Conservation (phyloP, 306 rosid species). For the Canavalia ensiformis region DNA sequence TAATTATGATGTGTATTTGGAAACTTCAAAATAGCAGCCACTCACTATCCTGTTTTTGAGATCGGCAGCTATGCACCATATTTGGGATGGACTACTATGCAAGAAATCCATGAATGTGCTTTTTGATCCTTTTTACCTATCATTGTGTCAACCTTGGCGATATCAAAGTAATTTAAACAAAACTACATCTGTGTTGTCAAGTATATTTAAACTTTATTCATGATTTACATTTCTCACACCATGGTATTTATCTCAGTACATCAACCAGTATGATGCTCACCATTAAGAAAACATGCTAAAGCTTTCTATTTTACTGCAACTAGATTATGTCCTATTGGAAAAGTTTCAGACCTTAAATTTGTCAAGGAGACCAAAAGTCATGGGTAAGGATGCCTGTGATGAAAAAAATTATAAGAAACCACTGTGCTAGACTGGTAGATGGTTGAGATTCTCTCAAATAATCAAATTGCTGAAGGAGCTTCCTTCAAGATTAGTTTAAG, state of each 20-base stretch:
- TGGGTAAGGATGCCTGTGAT: not conserved
- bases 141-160: no score
- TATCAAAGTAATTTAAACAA: no score
- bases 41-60: no score
- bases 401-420: not conserved
- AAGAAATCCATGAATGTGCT: no score
- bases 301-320: not conserved
- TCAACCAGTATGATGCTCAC: not conserved
- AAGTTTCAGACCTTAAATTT: not conserved
- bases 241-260: not conserved
- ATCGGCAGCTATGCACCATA: no score
- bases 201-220: no score
- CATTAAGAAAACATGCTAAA: not conserved
- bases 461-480: constrained; percentile 16
- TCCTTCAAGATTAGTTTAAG: constrained; percentile 17
- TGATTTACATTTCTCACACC: not conserved
- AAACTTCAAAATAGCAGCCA: no score
- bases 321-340: not conserved
- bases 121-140: no score
- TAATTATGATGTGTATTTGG: no score
- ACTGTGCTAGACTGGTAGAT: not conserved
- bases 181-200: no score
- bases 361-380: not conserved
- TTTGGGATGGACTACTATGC: no score
- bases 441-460: constrained; percentile 1